Evolutionary conservation across 1,284 basidiomycete species (phyloP).

Genomic region (Cryptococcus sp.): DNA sequence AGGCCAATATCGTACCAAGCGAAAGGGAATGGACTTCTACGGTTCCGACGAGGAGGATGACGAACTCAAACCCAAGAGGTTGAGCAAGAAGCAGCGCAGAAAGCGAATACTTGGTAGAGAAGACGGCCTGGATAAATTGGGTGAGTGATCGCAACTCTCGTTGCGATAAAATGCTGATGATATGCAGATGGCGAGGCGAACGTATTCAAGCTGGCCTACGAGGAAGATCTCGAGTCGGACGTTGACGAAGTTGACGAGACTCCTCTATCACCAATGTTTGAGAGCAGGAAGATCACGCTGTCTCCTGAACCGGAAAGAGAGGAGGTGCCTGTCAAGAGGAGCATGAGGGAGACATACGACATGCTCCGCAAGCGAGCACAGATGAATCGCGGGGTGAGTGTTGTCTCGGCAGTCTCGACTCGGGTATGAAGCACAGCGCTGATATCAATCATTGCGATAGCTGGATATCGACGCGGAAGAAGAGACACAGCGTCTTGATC

Average conservation of each 20-base stretch:
- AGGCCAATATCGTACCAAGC: slow-evolving; percentile 36
- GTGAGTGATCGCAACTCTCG: slow-evolving; percentile 14
- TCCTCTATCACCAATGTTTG: slow-evolving; percentile 4
- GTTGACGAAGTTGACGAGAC: slow-evolving; percentile 36
- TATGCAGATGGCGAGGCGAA: slow-evolving; percentile 35
- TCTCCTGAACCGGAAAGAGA: slow-evolving; percentile 1
- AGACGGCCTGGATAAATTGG: slow-evolving; percentile 36
- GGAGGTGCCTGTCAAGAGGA: neutral
- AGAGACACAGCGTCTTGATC: slow-evolving; percentile 18
- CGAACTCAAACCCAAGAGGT: slow-evolving; percentile 16
- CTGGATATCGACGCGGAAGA: slow-evolving; percentile 9
- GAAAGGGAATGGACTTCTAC: slow-evolving; percentile 37
- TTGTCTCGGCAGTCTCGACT: neutral
- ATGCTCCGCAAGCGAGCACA: slow-evolving; percentile 24
- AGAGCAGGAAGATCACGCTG: neutral
- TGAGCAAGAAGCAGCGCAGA: slow-evolving; percentile 31
- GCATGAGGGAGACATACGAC: slow-evolving; percentile 15
- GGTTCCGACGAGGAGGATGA: slow-evolving; percentile 39
- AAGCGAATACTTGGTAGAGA: slow-evolving; percentile 29
- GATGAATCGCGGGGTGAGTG: slow-evolving; percentile 30
- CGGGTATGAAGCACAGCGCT: neutral
- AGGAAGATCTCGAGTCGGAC: slow-evolving; percentile 35
- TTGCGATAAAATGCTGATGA: neutral
- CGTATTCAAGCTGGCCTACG: slow-evolving; percentile 31
- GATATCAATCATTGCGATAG: slow-evolving; percentile 1